Conservation (phyloP, 148 eudicot species). For the Nyssa sinensis region DNA sequence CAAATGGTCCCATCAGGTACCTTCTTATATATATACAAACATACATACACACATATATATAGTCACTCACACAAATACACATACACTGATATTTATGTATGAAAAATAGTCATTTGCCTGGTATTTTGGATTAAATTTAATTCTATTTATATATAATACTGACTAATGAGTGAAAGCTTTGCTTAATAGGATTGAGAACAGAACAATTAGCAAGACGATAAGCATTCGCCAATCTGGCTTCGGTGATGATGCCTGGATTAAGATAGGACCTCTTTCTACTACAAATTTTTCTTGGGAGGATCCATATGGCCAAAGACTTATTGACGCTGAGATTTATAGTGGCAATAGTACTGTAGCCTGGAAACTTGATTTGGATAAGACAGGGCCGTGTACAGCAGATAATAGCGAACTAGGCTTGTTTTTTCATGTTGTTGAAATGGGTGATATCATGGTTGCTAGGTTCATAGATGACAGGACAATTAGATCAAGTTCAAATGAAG, state of each 20-base stretch:
- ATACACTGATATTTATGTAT: neutral
- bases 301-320: conserved; percentile 75
- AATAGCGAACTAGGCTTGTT: conserved; percentile 46
- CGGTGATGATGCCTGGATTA: conserved; percentile 65
- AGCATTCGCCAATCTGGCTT: conserved; percentile 83
- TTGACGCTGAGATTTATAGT: conserved; percentile 47
- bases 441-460: conserved; percentile 69
- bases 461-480: conserved; percentile 45
- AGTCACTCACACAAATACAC: neutral
- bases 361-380: conserved; percentile 57
- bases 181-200: conserved; percentile 73
- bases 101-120: neutral
- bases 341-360: conserved; percentile 31
- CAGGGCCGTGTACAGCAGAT: conserved; percentile 34
- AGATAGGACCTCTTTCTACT: conserved; percentile 70
- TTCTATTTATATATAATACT: neutral
- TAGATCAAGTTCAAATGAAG: conserved; percentile 38
- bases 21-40: neutral
- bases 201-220: conserved; percentile 57
- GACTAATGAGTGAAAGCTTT: conserved; percentile 13
- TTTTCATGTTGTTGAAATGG: conserved; percentile 56
- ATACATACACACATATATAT: neutral
- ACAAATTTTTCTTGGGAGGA: conserved; percentile 82
- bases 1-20: conserved; percentile 80
- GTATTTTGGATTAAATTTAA: neutral